Conservation (phyloP, 371 early-diverging fungal genomes). For the Enterocytospora artemiae region DNA sequence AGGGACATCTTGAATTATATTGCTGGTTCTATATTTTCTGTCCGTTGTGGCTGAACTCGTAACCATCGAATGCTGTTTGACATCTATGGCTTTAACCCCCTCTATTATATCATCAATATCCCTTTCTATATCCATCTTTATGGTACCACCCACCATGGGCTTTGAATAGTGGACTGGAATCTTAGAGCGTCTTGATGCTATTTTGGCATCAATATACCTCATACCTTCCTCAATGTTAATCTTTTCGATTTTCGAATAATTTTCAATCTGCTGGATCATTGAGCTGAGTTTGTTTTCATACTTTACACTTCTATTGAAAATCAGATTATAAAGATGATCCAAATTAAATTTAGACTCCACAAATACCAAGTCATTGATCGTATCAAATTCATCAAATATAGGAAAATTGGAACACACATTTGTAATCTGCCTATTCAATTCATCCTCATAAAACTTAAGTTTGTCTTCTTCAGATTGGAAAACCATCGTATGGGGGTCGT, state of each 20-base stretch:
- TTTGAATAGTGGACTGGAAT: not conserved
- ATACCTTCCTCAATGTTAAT: not conserved
- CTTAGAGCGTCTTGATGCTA: not conserved
- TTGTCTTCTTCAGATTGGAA: too few species aligned
- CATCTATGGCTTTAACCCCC: constrained; percentile 2
- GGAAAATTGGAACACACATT: too few species aligned
- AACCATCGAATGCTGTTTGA: too few species aligned
- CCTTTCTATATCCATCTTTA: not conserved
- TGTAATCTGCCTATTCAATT: too few species aligned
- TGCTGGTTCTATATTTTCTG: too few species aligned
- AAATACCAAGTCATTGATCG: not conserved
- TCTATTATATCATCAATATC: not conserved
- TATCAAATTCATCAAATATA: too few species aligned
- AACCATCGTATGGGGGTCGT: too few species aligned
- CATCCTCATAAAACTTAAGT: too few species aligned
- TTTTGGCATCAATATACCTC: constrained; percentile 1
- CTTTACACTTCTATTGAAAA: not conserved
- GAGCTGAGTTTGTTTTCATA: not conserved
- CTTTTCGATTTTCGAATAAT: not conserved
- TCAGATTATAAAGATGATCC: not conserved
- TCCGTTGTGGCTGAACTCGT: too few species aligned
- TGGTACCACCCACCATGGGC: not conserved
- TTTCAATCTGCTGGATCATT: not conserved
- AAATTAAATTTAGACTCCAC: not conserved
- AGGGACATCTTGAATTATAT: too few species aligned